These are phyloP conservation scores for Ambrosia trifida DNA, from an alignment of 129 eudicot genomes.

Conservation along the genomic window DNA sequence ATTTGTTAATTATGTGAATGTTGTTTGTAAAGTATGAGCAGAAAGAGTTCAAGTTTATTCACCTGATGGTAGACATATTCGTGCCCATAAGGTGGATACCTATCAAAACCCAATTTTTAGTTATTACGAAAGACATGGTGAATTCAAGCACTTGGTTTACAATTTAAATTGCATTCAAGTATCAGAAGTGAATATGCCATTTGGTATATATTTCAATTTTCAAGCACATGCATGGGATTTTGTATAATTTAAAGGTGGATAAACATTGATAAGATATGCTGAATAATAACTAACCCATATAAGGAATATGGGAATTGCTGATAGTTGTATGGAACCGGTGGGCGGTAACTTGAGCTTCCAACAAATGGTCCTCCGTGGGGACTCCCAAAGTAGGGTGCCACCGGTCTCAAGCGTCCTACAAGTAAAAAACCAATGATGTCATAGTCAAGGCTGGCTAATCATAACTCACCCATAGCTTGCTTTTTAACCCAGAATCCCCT, in stretches of 20 bases:
- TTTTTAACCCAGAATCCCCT: background rate
- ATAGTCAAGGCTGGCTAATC: background rate
- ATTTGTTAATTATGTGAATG: background rate
- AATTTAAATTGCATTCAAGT: background rate
- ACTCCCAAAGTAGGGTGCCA: constrained; percentile 43
- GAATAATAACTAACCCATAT: constrained; percentile 44
- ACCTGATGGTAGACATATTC: constrained; percentile 65
- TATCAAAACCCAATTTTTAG: constrained; percentile 28
- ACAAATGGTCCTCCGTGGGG: constrained; percentile 44
- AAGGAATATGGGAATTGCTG: constrained; percentile 54
- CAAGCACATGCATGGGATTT: background rate
- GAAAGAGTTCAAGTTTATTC: constrained; percentile 1
- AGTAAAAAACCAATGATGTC: constrained; percentile 15
- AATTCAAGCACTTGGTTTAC: constrained; percentile 12
- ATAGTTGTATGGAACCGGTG: constrained; percentile 51
- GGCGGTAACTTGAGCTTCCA: constrained; percentile 52
- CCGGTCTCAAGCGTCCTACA: constrained; percentile 54
- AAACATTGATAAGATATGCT: constrained; percentile 17
- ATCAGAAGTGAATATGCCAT: constrained; percentile 1
- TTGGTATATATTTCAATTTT: background rate
- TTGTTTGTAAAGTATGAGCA: background rate
- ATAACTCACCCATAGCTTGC: background rate
- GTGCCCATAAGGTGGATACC: constrained; percentile 58
- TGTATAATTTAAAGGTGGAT: background rate
- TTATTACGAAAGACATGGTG: background rate